Conservation (phyloP, 2,329 filamentous ascomycete species). For the Colletotrichum brevisporum region DNA sequence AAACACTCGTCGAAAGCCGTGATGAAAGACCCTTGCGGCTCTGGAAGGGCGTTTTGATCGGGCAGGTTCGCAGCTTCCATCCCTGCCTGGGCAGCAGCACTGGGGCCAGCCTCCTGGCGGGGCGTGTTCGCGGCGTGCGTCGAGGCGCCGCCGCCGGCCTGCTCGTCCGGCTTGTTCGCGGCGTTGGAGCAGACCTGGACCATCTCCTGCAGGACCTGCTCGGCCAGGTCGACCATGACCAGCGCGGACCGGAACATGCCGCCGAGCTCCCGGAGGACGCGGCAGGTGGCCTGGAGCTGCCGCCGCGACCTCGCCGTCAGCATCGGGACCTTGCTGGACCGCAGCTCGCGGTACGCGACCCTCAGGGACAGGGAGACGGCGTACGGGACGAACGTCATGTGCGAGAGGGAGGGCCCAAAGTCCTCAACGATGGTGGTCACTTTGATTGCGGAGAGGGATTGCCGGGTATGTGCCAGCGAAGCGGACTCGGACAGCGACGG, state of each 20-base stretch:
- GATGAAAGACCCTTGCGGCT: slow-evolving; percentile 1
- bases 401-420: slow-evolving; percentile 41
- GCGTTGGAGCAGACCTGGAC: slow-evolving; percentile 40
- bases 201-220: slow-evolving; percentile 43
- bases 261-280: slow-evolving; percentile 42
- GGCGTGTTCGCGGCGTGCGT: slow-evolving; percentile 26
- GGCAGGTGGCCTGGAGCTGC: slow-evolving; percentile 42
- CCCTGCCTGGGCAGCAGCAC: neutral
- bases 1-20: slow-evolving; percentile 19
- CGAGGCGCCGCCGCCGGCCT: neutral
- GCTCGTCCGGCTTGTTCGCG: slow-evolving; percentile 32
- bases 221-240: slow-evolving; percentile 44
- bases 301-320: slow-evolving; percentile 36
- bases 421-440: slow-evolving; percentile 43
- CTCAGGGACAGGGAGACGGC: slow-evolving; percentile 44
- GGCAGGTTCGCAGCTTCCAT: neutral
- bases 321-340: slow-evolving; percentile 43
- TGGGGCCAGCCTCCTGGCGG: slow-evolving; percentile 2
- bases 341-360: slow-evolving; percentile 44
- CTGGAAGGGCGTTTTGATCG: neutral
- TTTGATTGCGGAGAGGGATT: slow-evolving; percentile 43
- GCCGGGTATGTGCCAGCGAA: slow-evolving; percentile 33
- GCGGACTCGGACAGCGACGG: slow-evolving; percentile 36
- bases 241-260: slow-evolving; percentile 43
- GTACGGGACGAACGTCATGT: slow-evolving; percentile 45